These are phyloP conservation scores for Caloboletus firmus DNA, from an alignment of 1,284 basidiomycete species.

Conservation along the genomic window DNA sequence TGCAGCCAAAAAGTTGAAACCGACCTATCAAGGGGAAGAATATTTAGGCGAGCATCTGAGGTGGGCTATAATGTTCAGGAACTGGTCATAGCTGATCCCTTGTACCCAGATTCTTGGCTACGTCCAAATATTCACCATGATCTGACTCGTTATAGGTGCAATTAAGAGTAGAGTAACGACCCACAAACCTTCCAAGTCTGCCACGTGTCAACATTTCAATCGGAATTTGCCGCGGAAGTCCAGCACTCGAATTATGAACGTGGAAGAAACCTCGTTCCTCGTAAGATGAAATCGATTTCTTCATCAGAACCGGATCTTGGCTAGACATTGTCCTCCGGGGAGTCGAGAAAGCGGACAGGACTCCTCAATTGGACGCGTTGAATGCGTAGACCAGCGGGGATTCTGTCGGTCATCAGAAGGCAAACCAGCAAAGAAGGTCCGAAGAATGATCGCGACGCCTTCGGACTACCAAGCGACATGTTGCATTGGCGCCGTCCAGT, in stretches of 20 bases:
- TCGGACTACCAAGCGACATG: slow-evolving; percentile 13
- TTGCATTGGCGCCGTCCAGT: background rate
- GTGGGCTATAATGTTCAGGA: background rate
- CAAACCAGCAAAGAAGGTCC: slow-evolving; percentile 18
- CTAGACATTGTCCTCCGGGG: background rate
- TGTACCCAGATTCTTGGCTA: background rate
- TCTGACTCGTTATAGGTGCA: background rate
- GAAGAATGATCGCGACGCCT: slow-evolving; percentile 21
- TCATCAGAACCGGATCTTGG: background rate
- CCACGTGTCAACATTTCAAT: background rate
- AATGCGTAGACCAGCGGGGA: slow-evolving; percentile 17
- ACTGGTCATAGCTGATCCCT: background rate
- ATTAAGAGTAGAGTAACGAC: background rate
- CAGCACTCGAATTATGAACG: background rate
- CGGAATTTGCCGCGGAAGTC: slow-evolving; percentile 2
- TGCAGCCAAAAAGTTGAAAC: background rate
- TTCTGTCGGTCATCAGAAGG: slow-evolving; percentile 19
- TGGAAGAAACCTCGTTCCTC: background rate
- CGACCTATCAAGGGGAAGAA: background rate
- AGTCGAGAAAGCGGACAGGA: background rate
- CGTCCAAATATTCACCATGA: background rate
- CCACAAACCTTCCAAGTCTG: background rate
- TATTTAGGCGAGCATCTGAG: background rate
- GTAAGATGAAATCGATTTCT: background rate
- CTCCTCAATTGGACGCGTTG: background rate